Conservation (phyloP, 495 filamentous ascomycete genomes). For the Annulohypoxylon bovei region DNA sequence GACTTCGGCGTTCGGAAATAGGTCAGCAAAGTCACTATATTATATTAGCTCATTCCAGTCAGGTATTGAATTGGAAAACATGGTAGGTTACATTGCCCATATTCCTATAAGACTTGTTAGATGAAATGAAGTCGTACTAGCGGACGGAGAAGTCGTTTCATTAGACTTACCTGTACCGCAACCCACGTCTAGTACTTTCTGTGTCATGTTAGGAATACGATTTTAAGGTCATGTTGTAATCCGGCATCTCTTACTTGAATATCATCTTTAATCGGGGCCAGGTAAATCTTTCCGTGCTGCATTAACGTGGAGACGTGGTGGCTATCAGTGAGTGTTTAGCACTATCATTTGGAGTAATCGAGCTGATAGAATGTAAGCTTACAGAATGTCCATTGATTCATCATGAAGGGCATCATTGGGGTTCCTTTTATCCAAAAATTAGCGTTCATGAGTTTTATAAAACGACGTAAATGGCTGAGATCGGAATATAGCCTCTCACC, state of each 20-base stretch:
- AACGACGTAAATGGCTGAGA: not conserved
- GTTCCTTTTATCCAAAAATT: conserved; percentile 34
- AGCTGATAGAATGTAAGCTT: not conserved
- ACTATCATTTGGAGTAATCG: not conserved
- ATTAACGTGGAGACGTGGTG: conserved; percentile 48
- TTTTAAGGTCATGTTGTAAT: not conserved
- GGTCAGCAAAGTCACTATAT: conserved; percentile 66
- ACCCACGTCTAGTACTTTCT: conserved; percentile 52
- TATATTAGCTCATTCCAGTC: conserved; percentile 12
- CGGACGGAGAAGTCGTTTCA: not conserved
- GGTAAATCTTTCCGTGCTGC: conserved; percentile 57
- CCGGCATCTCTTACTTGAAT: conserved; percentile 36
- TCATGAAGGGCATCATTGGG: conserved; percentile 52
- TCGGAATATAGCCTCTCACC: conserved; percentile 39
- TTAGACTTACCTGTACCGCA: conserved; percentile 49
- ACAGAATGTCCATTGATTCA: conserved; percentile 51
- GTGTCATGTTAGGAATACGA: not conserved
- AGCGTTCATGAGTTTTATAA: not conserved
- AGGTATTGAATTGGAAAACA: not conserved
- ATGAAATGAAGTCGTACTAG: not conserved
- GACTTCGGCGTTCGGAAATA: conserved; percentile 61
- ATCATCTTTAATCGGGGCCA: conserved; percentile 44
- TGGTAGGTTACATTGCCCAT: conserved; percentile 51
- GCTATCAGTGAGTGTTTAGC: conserved; percentile 21
- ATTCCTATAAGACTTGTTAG: conserved; percentile 37